Percentiles rank a stretch among this genome's conserved stretches.
phyloP scores from a whole-genome alignment of 2,329 filamentous ascomycete species.

The Colletotrichum incanum region DNA sequence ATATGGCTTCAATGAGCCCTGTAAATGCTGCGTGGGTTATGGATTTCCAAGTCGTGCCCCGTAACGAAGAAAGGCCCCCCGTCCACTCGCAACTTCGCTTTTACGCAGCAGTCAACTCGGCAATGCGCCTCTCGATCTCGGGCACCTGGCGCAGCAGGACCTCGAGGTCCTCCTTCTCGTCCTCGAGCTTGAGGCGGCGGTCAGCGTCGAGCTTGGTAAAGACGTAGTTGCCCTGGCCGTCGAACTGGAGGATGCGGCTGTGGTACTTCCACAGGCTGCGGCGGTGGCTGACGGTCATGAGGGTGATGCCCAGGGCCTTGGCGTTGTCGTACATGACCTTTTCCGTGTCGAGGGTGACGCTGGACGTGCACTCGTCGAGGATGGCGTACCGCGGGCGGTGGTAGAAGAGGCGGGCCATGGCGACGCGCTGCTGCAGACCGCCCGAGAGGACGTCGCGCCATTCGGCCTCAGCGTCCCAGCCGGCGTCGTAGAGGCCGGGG shows the following conservation, averaged over 20 bases:
- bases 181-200: constrained; percentile 86
- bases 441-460: constrained; percentile 96
- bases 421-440: constrained; percentile 94
- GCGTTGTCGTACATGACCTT: constrained; percentile 98
- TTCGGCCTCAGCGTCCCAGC: constrained; percentile 95
- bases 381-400: constrained; percentile 95
- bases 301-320: constrained; percentile 89
- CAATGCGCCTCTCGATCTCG: constrained; percentile 88
- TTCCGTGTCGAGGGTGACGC: constrained; percentile 95
- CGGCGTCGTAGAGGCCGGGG: constrained; percentile 80
- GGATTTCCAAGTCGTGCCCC: neutral
- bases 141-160: constrained; percentile 87
- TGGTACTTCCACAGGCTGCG: constrained; percentile 98
- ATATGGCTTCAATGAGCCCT: neutral
- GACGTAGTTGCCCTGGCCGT: constrained; percentile 91
- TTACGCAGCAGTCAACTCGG: constrained; percentile 76
- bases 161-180: constrained; percentile 96
- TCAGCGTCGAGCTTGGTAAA: constrained; percentile 94
- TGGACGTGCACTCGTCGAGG: constrained; percentile 95
- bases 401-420: constrained; percentile 96
- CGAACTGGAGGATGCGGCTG: constrained; percentile 93
- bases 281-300: constrained; percentile 97
- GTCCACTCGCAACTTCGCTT: neutral
- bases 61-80: neutral
- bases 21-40: neutral